phyloP scores from a whole-genome alignment of 352 stramenopile genomes.

The Phytophthora litchii region DNA sequence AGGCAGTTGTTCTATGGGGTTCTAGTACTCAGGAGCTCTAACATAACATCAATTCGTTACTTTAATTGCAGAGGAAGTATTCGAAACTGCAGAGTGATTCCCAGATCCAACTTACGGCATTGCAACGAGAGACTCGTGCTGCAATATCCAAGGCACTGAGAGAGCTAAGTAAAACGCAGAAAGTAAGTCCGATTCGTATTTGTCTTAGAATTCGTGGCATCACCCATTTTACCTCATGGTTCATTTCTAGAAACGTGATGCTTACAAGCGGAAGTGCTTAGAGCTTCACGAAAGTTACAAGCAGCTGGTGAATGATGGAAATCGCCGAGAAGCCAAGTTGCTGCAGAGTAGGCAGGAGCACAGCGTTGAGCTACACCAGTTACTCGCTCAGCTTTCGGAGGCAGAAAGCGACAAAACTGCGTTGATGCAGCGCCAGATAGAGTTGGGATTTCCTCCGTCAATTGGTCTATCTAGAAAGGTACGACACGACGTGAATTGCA shows the following conservation, averaged over 20 bases:
- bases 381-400: constrained; percentile 70
- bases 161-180: constrained; percentile 69
- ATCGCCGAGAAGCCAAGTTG: constrained; percentile 47
- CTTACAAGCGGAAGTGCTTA: constrained; percentile 84
- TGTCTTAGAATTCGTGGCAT: background rate
- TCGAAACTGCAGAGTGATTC: constrained; percentile 47
- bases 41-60: background rate
- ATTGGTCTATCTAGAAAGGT: constrained; percentile 27
- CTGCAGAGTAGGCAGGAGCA: constrained; percentile 68
- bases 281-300: constrained; percentile 83
- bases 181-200: constrained; percentile 34
- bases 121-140: constrained; percentile 62
- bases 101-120: constrained; percentile 32
- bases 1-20: background rate
- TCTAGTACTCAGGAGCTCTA: background rate
- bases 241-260: constrained; percentile 64
- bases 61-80: constrained; percentile 47
- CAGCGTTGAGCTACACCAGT: constrained; percentile 56
- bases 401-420: constrained; percentile 72
- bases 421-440: constrained; percentile 61
- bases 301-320: constrained; percentile 46
- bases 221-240: background rate
- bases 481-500: constrained; percentile 1
- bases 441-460: constrained; percentile 36
- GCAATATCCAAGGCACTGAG: constrained; percentile 64